Base-by-base conservation (phyloP, 2,329 filamentous ascomycete genomes). In the Diaporthe caulivora region DNA sequence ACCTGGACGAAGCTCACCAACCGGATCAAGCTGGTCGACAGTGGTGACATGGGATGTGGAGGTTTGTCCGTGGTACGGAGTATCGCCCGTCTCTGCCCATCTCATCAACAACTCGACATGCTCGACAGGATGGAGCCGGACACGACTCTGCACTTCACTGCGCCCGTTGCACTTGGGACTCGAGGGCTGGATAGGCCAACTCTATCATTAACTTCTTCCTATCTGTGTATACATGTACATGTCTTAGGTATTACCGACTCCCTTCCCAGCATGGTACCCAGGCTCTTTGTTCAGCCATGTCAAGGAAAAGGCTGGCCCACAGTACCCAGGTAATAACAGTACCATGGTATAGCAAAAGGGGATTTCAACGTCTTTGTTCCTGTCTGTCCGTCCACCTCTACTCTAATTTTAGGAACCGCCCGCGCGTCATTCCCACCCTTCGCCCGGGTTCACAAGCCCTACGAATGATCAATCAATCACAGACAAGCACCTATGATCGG, bases 341-440 rank as follows among this genome's bases (percentile, higher is more conserved):
- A 40, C 62, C 62, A 26, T 10, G 62, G 62, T 67, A 51, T 31
- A 37, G 29, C 44, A 9, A 40, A 37, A 37, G 62, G 29, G 21
- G 29, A 53, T 31, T 44, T 67, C 62, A 67, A 49, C 47, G 31
- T 67, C 40, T 53, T 34, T 51, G 1, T 24, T 26, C 13, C 3
- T 54, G 54, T 57, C 29, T 31, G 18, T n/a, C n/a, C n/a, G 54
- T 29, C 47, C 24, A 47, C 40, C 62, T 40, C 62, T 67, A 53
- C 62, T 53, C 62, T 67, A 67, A 67, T 51, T 67, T 40, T 67
- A 67, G 62, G 62, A 67, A 53, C 47, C 47, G 44, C 62, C 62
- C 62, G 31, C 62, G 62, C 62, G 62, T 67, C 62, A 53, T 40
- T 51, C 47, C 62, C 62, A 67, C 62, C 31, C 15, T 67, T 67